phyloP scores from a whole-genome alignment of 345 rosid species.

The Anastatica hierochuntica region DNA sequence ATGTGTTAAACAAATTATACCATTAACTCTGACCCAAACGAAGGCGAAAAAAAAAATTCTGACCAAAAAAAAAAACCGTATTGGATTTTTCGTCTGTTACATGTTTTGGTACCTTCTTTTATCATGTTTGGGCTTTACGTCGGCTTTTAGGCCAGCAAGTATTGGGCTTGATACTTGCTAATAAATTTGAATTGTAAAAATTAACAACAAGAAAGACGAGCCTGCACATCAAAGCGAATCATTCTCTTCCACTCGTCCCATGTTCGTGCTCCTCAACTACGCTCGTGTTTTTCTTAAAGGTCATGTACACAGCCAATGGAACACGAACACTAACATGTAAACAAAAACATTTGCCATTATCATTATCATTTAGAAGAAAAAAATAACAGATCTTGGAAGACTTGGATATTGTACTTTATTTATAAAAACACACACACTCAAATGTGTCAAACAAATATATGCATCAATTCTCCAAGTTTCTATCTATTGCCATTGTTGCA shows the following conservation, averaged over 20 bases:
- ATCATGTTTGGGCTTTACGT: background rate
- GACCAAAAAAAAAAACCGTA: too few species aligned
- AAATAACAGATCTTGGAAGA: background rate
- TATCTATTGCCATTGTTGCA: constrained; percentile 9
- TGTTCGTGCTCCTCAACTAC: constrained; percentile 22
- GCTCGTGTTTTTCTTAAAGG: constrained; percentile 15
- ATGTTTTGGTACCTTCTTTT: too few species aligned
- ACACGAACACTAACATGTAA: constrained; percentile 4
- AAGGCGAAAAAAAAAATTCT: too few species aligned
- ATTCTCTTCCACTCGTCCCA: background rate
- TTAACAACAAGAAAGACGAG: background rate
- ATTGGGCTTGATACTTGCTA: too few species aligned
- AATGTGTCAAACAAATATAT: constrained; percentile 14
- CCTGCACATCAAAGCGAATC: constrained; percentile 14
- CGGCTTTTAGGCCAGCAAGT: background rate
- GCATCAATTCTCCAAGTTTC: constrained; percentile 18
- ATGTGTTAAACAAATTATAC: too few species aligned
- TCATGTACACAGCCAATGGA: constrained; percentile 7
- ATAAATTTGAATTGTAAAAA: too few species aligned
- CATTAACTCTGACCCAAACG: too few species aligned
- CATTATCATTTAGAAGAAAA: background rate
- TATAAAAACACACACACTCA: constrained; percentile 11
- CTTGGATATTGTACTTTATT: constrained; percentile 6
- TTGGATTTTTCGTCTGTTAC: too few species aligned
- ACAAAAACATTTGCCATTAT: background rate